Conservation (phyloP, 2,329 filamentous ascomycete genomes). For the Colletotrichum sp. region DNA sequence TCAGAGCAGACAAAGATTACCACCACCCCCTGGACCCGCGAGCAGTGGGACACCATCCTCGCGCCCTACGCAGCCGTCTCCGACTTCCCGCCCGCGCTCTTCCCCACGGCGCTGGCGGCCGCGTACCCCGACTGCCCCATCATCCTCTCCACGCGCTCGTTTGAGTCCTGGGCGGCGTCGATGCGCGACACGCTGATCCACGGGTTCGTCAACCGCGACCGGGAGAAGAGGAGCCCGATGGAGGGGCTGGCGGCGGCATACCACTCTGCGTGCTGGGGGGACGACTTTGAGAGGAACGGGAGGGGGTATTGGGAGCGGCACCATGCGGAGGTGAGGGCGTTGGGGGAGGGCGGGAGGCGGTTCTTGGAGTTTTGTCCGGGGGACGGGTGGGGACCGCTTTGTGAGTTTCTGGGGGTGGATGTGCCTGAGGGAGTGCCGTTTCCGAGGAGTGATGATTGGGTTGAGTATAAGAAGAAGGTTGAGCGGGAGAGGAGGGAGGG, state of each 20-base stretch:
- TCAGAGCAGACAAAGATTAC: not conserved
- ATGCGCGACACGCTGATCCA: conserved; percentile 35
- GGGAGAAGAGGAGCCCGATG: conserved; percentile 24
- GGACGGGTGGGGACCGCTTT: conserved; percentile 32
- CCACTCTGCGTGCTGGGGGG: conserved; percentile 31
- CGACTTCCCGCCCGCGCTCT: conserved; percentile 35
- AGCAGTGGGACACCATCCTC: conserved; percentile 38
- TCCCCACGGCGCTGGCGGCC: conserved; percentile 64
- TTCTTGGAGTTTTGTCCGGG: conserved; percentile 30
- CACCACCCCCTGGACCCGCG: conserved; percentile 27
- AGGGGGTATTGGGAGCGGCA: conserved; percentile 27
- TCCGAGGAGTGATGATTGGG: conserved; percentile 34
- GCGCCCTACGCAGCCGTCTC: conserved; percentile 27
- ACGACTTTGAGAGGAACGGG: conserved; percentile 29
- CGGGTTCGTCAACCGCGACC: conserved; percentile 16
- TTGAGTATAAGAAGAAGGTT: conserved; percentile 30
- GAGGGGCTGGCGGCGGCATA: conserved; percentile 26
- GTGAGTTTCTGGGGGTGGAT: conserved; percentile 28
- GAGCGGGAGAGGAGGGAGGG: conserved; percentile 16
- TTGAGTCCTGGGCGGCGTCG: conserved; percentile 62
- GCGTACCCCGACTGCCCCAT: conserved; percentile 69
- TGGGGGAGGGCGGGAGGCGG: conserved; percentile 14
- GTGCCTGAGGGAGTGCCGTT: conserved; percentile 25
- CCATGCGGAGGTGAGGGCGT: conserved; percentile 25
- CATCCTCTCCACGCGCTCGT: conserved; percentile 62